Evolutionary conservation across 1,284 basidiomycete genomes (phyloP).

Genomic region (Puccinia sorghi): DNA sequence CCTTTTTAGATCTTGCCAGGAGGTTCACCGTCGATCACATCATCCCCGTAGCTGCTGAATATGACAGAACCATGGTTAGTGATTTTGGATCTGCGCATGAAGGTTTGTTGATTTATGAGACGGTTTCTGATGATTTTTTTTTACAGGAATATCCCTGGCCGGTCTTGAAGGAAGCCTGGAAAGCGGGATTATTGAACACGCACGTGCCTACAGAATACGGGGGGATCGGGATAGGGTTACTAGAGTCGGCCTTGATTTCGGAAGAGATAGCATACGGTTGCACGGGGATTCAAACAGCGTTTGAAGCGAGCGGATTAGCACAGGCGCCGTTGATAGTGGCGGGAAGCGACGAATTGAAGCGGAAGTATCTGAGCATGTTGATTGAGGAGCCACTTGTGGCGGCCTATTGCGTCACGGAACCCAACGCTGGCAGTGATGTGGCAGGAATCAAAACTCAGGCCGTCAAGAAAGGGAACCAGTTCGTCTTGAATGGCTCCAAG

Average conservation of each 20-base stretch:
- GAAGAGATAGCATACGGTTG: constrained; percentile 64
- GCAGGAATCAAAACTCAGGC: constrained; percentile 62
- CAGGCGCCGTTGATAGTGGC: constrained; percentile 64
- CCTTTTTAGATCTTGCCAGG: constrained; percentile 60
- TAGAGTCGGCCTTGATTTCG: constrained; percentile 61
- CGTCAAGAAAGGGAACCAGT: constrained; percentile 63
- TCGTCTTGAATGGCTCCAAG: constrained; percentile 62
- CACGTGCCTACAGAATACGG: constrained; percentile 63
- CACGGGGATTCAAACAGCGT: constrained; percentile 63
- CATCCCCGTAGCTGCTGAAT: constrained; percentile 62
- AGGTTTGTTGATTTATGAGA: background rate
- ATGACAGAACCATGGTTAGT: constrained; percentile 61
- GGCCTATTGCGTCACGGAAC: constrained; percentile 61
- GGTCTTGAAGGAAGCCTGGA: constrained; percentile 63
- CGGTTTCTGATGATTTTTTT: background rate
- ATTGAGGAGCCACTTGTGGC: constrained; percentile 64
- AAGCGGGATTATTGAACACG: constrained; percentile 61
- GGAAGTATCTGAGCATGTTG: constrained; percentile 65
- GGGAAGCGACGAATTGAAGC: constrained; percentile 62
- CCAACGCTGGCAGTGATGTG: constrained; percentile 64
- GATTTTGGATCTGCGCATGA: background rate
- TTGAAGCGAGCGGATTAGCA: constrained; percentile 63
- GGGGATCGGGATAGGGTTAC: constrained; percentile 62
- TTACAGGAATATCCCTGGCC: constrained; percentile 62
- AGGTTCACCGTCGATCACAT: constrained; percentile 62